phyloP scores from a whole-genome alignment of 2,329 filamentous ascomycete genomes.

The Aspergillus fumigatiaffinis region DNA sequence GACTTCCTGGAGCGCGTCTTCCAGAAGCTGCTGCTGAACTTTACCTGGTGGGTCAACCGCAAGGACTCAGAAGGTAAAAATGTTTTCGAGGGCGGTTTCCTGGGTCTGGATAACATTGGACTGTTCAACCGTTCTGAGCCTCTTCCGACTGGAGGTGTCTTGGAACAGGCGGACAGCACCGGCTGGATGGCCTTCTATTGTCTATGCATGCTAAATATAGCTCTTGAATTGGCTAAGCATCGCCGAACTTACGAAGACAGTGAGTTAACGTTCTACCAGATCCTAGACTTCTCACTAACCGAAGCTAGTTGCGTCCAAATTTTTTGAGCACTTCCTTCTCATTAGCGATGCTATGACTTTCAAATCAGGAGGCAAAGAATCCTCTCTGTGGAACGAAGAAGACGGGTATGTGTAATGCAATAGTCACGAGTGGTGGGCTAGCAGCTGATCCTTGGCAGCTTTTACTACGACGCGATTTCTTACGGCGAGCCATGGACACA shows the following conservation, averaged over 20 bases:
- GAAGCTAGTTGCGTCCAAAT: slow-evolving; percentile 76
- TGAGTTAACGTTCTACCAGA: slow-evolving; percentile 14
- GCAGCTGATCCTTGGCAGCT: slow-evolving; percentile 45
- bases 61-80: slow-evolving; percentile 95
- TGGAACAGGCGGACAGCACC: slow-evolving; percentile 95
- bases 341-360: slow-evolving; percentile 97
- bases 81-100: slow-evolving; percentile 92
- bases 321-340: slow-evolving; percentile 97
- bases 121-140: slow-evolving; percentile 96
- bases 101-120: slow-evolving; percentile 95
- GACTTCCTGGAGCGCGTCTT: slow-evolving; percentile 96
- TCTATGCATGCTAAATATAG: slow-evolving; percentile 94
- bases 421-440: neutral
- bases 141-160: slow-evolving; percentile 82
- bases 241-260: slow-evolving; percentile 89
- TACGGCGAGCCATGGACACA: slow-evolving; percentile 93
- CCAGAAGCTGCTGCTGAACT: slow-evolving; percentile 92
- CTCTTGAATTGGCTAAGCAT: slow-evolving; percentile 90
- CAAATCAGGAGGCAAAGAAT: slow-evolving; percentile 66
- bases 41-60: slow-evolving; percentile 99
- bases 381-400: slow-evolving; percentile 92
- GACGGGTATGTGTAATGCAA: slow-evolving; percentile 54
- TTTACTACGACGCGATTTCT: slow-evolving; percentile 98
- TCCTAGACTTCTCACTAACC: slow-evolving; percentile 3
- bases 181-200: slow-evolving; percentile 99